Conservation (phyloP, 371 early-diverging fungal species). For the Actinomortierella wolfii region DNA sequence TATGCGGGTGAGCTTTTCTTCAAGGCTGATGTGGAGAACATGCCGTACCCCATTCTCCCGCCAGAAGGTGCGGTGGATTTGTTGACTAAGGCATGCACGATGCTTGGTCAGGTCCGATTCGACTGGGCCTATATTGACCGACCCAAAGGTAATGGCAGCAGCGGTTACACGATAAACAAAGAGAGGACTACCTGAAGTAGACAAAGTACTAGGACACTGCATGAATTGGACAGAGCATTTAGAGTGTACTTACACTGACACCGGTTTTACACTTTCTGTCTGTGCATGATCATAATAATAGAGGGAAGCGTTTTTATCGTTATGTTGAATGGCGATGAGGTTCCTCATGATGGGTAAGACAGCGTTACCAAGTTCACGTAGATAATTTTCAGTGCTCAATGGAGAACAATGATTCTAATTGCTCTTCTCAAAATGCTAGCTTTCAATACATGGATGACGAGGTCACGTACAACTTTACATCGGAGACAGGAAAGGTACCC, state of each 20-base stretch:
- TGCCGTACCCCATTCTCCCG: constrained; percentile 31
- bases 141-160: constrained; percentile 39
- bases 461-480: constrained; percentile 16
- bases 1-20: constrained; percentile 43
- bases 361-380: too few relatives aligned
- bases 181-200: neutral
- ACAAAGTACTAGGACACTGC: neutral
- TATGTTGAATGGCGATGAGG: constrained; percentile 29
- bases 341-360: constrained; percentile 39
- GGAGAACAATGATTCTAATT: neutral
- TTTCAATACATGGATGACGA: constrained; percentile 45
- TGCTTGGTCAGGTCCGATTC: constrained; percentile 30
- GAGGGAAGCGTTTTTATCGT: constrained; percentile 36
- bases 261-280: neutral
- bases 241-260: too few relatives aligned
- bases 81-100: constrained; percentile 29
- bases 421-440: constrained; percentile 5
- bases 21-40: constrained; percentile 35
- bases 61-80: constrained; percentile 30
- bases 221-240: neutral
- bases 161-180: too few relatives aligned
- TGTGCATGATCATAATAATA: constrained; percentile 1
- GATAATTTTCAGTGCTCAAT: too few relatives aligned
- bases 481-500: constrained; percentile 19
- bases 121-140: constrained; percentile 39